These are phyloP conservation scores for Acrasis kona DNA, from an alignment of 78 protist species.

Conservation along the genomic window DNA sequence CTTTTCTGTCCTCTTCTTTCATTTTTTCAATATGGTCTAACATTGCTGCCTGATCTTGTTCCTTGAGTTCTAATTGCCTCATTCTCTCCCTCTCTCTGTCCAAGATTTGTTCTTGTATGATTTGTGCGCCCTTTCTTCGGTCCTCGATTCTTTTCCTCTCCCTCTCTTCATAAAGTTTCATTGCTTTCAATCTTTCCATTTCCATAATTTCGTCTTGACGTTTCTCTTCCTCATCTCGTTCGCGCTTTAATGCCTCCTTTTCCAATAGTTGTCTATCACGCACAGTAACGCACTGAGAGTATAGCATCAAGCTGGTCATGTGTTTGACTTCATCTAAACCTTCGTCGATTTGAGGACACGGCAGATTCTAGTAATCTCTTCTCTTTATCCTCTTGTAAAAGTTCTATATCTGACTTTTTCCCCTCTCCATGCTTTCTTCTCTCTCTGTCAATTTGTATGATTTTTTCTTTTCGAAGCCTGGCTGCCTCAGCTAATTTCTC, in stretches of 20 bases:
- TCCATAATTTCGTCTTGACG: slow-evolving; percentile 31
- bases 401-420: not conserved
- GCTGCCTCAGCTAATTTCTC: too few relatives aligned
- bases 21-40: slow-evolving; percentile 23
- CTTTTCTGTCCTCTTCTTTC: too few relatives aligned
- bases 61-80: slow-evolving; percentile 8
- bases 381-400: not conserved
- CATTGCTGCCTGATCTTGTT: slow-evolving; percentile 34
- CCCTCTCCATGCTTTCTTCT: not conserved
- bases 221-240: slow-evolving; percentile 15
- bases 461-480: not conserved
- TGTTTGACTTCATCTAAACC: slow-evolving; percentile 39
- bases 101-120: slow-evolving; percentile 32
- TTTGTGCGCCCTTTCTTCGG: slow-evolving; percentile 23
- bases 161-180: slow-evolving; percentile 21
- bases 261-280: slow-evolving; percentile 43
- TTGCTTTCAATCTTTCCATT: slow-evolving; percentile 28
- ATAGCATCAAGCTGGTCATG: slow-evolving; percentile 37
- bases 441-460: slow-evolving; percentile 12
- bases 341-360: slow-evolving; percentile 9
- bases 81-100: slow-evolving; percentile 38
- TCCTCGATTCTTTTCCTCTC: slow-evolving; percentile 21
- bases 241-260: not conserved
- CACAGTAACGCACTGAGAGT: slow-evolving; percentile 34
- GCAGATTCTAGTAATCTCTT: not conserved